Base-by-base conservation (phyloP, 1,284 basidiomycete species). In the Cryptococcus sp. region DNA sequence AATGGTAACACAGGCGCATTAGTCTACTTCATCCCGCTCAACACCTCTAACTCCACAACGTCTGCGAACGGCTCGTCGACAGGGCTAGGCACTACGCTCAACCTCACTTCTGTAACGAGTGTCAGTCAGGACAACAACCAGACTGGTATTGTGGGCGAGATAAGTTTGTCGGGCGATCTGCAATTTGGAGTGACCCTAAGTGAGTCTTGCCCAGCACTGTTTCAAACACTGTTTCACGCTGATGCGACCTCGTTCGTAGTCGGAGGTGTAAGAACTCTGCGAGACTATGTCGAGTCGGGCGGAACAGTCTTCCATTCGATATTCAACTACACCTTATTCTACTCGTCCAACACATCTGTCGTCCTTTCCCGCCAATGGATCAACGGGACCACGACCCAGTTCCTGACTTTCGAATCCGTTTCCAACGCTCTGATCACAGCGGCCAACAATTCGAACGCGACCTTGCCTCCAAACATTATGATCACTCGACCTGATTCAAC, bases 271-370 rank as follows among this genome's bases (percentile, higher is more conserved):
- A 68, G 80, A 20, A 80, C 80, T 0, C 69, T 81, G 57, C 73
- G 80, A 63, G 68, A 79, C 63, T 72, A 79, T 68, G 76, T 73
- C 43, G 76, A 79, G 57, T 58, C 59, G 10, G 67, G 66, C 11
- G 63, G 68, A 16, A 69, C 56, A 17, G 66, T 67, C 29, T 58
- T 71, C 50, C 66, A 80, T 67, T 59, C 70, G 47, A 74, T 80
- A 53, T 81, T 82, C 76, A 80, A 80, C 71, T 81, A 80, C 66
- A 80, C 80, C 13, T 66, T 81, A 29, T 75, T 74, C 8, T 59
- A 66, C 11, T 72, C 72, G 55, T 76, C 72, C 59, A 58, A 65
- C 44, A 66, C 69, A 3, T 69, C 63, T 11, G 63, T 81, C 34
- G 72, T 73, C 47, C 71, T 82, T 5, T 72, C 78, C 55, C 74